phyloP scores from a whole-genome alignment of 2,329 filamentous ascomycete genomes.

The Ophiostoma ulmi region DNA sequence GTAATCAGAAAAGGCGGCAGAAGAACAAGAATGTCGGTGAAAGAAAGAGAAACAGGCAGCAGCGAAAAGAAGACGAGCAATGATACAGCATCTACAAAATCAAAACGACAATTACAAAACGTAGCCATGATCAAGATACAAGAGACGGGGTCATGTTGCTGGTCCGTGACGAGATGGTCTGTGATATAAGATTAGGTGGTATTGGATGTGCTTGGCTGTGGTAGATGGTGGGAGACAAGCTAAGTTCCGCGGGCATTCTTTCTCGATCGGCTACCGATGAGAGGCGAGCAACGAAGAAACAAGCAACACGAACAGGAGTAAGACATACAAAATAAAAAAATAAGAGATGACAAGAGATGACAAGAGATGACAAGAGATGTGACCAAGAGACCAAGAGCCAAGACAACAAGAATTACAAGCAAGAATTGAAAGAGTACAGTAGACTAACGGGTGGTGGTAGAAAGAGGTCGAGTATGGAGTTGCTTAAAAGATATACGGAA shows the following conservation, averaged over 20 bases:
- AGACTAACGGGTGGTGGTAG: background rate
- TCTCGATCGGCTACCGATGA: background rate
- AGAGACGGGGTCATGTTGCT: background rate
- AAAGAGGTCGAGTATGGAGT: background rate
- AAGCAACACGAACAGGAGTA: too few relatives aligned
- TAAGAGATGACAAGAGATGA: background rate
- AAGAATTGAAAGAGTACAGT: background rate
- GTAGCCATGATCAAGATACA: background rate
- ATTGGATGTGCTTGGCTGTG: background rate
- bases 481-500: background rate
- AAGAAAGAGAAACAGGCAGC: too few relatives aligned
- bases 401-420: background rate
- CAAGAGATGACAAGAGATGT: background rate
- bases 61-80: too few relatives aligned
- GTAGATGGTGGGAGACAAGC: background rate
- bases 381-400: background rate
- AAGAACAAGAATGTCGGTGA: background rate
- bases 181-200: background rate
- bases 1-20: background rate
- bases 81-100: too few relatives aligned
- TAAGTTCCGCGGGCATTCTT: slow-evolving; percentile 4
- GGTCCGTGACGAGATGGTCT: background rate
- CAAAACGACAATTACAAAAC: background rate
- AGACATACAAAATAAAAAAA: background rate
- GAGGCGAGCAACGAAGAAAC: too few relatives aligned